Base-by-base conservation (phyloP, 2,329 filamentous ascomycete species). In the Sclerotinia trifoliorum region DNA sequence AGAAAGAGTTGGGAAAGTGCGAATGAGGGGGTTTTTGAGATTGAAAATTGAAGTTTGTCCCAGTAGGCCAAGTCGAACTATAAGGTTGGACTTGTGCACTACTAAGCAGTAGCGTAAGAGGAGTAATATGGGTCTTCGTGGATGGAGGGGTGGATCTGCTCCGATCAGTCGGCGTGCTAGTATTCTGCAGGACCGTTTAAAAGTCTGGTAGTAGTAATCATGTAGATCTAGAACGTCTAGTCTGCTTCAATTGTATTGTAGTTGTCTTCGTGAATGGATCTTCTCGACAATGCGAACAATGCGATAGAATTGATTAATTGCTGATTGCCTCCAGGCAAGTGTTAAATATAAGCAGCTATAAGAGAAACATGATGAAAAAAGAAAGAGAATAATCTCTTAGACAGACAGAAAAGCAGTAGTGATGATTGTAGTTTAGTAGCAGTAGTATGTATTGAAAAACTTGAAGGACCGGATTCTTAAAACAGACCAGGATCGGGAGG, bases 331-430 rank as follows among this genome's bases (percentile, higher is more conserved):
- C 58, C 44, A 13, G 24, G 35, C 7, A 64, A 42, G 24, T 35
- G 29, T 55, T 44, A 32, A 29, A 35, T 44, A 55, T 44, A 32
- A 29, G 21, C 11, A 15, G 29, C 13, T n/a, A 21, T 44, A 65
- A 55, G 26, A 55, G 49, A 65, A 55, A 55, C 62, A 65, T 55
- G 24, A 32, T 65, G 39, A 21, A 51, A 55, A n/a, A 29, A 51
- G 11, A 32, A 55, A 44, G 24, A 2, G 17, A 42, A 51, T 13
- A 13, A 39, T 51, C 21, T 51, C 44, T 39, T 62, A 6, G 26
- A 35, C 19, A 24, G 35, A 32, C 19, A 61, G 29, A 35, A 21
- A 17, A 13, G 39, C 10, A 39, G 29, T 13, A 24, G 46, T 32
- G n/a, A 39, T 39, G 29, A 51, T 51, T 51, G 13, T 15, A 35